Evolutionary conservation across 495 filamentous ascomycete species (phyloP), one percentile per base, ranked within the genome.

Genomic region (Penicillium silybi): DNA sequence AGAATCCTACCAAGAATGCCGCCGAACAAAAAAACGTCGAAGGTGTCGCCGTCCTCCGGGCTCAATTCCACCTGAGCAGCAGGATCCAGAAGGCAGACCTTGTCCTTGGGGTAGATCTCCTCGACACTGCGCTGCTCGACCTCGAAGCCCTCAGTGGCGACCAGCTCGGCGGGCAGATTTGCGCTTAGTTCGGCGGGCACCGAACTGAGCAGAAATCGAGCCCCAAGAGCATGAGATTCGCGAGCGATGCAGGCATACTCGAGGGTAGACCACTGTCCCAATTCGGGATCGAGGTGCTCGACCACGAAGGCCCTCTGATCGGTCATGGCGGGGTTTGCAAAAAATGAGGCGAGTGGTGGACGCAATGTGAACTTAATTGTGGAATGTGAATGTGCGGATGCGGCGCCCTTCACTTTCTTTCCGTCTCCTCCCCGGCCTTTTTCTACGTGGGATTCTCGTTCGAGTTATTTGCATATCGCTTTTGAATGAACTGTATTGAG

Each of bases 21-120:
- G 11, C 93, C 93, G 70, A 97, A 98, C 27, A 98, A 70, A 68
- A 97, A 98, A 13, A 87, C 84, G 54, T 97, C 89, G 69, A 97
- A 98, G 11, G 56, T 66, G 35, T 86, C 81, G 9, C 82, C 89
- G 75, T 98, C 93, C 38, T 83, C 85, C 0, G 95, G 93, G 38
- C 76, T 81, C 59, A 98, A 65, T 57, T 97, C 92, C 55, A 81
- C 80, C 57, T 78, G 72, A 5, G 90, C 95, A 25, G 85, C 75
- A 0, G 93, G 95, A 71, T 98, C 93, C 32, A 98, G 74, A 54
- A 98, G 75, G 66, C 93, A 98, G 46, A 97, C 86, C 46, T 82
- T 80, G 7, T 75, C 76, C 68, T 83, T 85, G 43, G 77, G 69
- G 37, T 80, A 91, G 10, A 96, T 68, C 35, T 84, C 80, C 66